Evolutionary conservation across 352 stramenopile species (phyloP).

Genomic region (Globisporangium ultimum): DNA sequence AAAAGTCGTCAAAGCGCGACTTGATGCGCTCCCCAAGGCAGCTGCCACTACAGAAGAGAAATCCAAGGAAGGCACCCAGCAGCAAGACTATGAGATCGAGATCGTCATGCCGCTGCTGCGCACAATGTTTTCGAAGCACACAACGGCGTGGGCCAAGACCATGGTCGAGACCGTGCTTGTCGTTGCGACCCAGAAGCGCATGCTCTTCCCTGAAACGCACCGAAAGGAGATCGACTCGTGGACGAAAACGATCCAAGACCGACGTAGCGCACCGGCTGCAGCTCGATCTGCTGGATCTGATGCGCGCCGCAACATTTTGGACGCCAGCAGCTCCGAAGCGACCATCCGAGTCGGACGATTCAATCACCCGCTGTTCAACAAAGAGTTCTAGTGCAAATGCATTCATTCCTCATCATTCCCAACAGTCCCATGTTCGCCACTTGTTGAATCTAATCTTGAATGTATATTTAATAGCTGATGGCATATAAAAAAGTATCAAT

Average conservation of each 20-base stretch:
- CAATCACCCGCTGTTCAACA: constrained; percentile 82
- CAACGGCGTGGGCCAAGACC: constrained; percentile 50
- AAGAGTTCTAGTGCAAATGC: constrained; percentile 23
- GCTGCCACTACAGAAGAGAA: constrained; percentile 3
- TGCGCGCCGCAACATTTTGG: constrained; percentile 63
- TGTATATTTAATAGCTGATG: too few relatives aligned
- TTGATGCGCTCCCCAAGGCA: constrained; percentile 32
- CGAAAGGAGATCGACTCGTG: constrained; percentile 59
- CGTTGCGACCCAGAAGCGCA: constrained; percentile 46
- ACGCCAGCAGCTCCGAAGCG: constrained; percentile 37
- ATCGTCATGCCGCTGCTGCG: constrained; percentile 62
- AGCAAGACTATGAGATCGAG: constrained; percentile 24
- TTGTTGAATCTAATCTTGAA: background rate
- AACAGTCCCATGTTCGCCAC: background rate
- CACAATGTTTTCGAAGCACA: constrained; percentile 50
- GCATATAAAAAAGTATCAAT: background rate
- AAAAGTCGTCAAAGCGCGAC: constrained; percentile 52
- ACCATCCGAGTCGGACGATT: constrained; percentile 51
- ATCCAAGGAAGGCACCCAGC: background rate
- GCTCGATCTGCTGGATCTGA: constrained; percentile 48
- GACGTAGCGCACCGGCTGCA: constrained; percentile 31
- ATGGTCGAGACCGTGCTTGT: constrained; percentile 56
- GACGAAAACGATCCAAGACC: constrained; percentile 57
- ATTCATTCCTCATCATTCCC: background rate
- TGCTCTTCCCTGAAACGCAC: constrained; percentile 45